A percentile compares a stretch with the other conserved stretches of the same genome.
Evolutionary conservation across 176 grass and related monocot species (phyloP).

Genomic region (Carex myosuroides): DNA sequence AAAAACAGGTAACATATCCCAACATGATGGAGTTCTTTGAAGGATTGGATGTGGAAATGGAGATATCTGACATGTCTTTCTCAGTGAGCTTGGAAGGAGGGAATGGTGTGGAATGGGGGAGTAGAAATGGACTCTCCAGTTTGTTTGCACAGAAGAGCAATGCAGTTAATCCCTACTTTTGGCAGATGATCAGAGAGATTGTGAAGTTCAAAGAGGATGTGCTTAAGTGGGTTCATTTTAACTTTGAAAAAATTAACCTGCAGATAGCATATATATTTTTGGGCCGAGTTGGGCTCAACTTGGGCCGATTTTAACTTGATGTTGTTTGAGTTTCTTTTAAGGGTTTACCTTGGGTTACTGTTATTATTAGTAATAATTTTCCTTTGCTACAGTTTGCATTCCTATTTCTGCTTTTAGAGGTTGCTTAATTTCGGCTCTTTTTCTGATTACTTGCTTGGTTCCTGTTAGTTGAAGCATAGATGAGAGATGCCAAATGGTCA

Average conservation of each 20-base stretch:
- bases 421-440: not conserved
- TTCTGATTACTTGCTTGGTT: not conserved
- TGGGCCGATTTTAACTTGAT: not conserved
- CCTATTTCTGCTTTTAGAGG: not conserved
- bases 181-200: slow-evolving; percentile 64
- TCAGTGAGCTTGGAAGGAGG: slow-evolving; percentile 48
- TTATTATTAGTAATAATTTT: not conserved
- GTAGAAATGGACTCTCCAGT: slow-evolving; percentile 47
- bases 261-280: not conserved
- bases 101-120: slow-evolving; percentile 72
- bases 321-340: not conserved
- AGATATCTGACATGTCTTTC: slow-evolving; percentile 79
- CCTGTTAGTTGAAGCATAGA: not conserved
- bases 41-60: slow-evolving; percentile 69
- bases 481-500: too few relatives aligned
- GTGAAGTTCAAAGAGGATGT: slow-evolving; percentile 56
- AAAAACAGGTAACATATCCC: slow-evolving; percentile 76
- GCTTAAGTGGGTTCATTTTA: slow-evolving; percentile 20
- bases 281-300: not conserved
- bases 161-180: slow-evolving; percentile 55
- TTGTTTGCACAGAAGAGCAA: slow-evolving; percentile 75
- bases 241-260: too few relatives aligned
- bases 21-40: slow-evolving; percentile 93
- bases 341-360: not conserved
- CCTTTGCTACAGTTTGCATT: not conserved